Conservation (phyloP, 2,329 filamentous ascomycete genomes). For the Botryotinia calthae region DNA sequence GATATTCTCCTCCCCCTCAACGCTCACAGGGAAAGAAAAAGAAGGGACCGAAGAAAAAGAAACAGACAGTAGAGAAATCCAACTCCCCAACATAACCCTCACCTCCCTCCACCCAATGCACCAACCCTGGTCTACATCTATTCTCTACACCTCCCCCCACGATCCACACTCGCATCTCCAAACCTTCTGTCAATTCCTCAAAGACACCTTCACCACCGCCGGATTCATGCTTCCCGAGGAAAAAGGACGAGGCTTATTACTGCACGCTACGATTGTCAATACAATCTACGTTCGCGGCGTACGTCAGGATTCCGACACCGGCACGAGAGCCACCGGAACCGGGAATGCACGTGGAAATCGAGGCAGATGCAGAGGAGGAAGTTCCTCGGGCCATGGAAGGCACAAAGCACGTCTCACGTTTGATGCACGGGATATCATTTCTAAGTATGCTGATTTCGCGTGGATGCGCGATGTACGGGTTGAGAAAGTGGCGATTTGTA, state of each 20-base stretch:
- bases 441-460: conserved; percentile 59
- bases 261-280: conserved; percentile 86
- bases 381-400: conserved; percentile 33
- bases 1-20: background rate
- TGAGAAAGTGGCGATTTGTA: conserved; percentile 74
- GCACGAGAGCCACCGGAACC: conserved; percentile 29
- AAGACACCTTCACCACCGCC: conserved; percentile 51
- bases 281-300: conserved; percentile 65
- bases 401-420: conserved; percentile 41
- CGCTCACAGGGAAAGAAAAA: background rate
- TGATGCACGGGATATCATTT: conserved; percentile 56
- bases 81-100: background rate
- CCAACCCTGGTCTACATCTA: conserved; percentile 30
- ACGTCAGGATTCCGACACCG: background rate
- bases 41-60: background rate
- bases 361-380: background rate
- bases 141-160: conserved; percentile 62
- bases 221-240: conserved; percentile 56
- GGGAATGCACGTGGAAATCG: background rate
- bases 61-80: background rate
- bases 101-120: conserved; percentile 53
- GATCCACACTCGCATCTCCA: conserved; percentile 53
- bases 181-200: conserved; percentile 57
- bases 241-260: conserved; percentile 57
- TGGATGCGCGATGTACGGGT: conserved; percentile 70